Evolutionary conservation across 2,329 filamentous ascomycete genomes (phyloP), one percentile per base, ranked within the genome.

Genomic region (Colletotrichum magnum): DNA sequence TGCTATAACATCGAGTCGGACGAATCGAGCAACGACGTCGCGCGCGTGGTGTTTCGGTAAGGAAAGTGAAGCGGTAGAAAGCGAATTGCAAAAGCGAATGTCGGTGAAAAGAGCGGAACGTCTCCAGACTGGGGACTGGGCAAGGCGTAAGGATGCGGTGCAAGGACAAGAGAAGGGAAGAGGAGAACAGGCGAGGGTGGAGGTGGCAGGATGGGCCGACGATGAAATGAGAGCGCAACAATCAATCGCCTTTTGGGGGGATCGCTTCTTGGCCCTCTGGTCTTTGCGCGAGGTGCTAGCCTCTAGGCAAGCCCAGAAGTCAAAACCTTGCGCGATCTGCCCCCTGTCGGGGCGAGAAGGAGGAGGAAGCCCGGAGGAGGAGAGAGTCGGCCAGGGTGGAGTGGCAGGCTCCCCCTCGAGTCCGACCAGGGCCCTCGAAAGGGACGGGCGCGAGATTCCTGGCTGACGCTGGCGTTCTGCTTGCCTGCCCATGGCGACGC

Each of bases 41-140:
- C 53, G 64, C 52, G 64, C 54, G 54, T 58, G 68, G 24, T 58
- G 58, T 39, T 64, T 64, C 58, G 56, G 68, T 68, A 70, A 32
- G 15, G 64, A 70, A 48, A 47, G 68, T 68, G 64, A 51, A 52
- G 56, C 53, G 41, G 50, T 58, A 26, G 47, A 63, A 64, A 58
- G 58, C 53, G 64, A 59, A 61, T 43, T 48, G 26, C 21, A 39
- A 66, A 54, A 69, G 62, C 67, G 67, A 69, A 61, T 61, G 64
- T 70, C 64, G 68, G 64, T 70, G 64, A 63, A 68, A 70, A 64
- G 68, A 70, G 64, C 64, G 68, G 64, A 70, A 70, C 68, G 68
- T 68, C 64, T 58, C 61, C 53, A 58, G 50, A 68, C 18, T 32
- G 60, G 68, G 64, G 68, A 68, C 68, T 63, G 47, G 58, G 47